A percentile compares a stretch with the other conserved stretches of the same genome.
Evolutionary conservation across 441 rosid species (phyloP).

Genomic region (Kokia cookei): DNA sequence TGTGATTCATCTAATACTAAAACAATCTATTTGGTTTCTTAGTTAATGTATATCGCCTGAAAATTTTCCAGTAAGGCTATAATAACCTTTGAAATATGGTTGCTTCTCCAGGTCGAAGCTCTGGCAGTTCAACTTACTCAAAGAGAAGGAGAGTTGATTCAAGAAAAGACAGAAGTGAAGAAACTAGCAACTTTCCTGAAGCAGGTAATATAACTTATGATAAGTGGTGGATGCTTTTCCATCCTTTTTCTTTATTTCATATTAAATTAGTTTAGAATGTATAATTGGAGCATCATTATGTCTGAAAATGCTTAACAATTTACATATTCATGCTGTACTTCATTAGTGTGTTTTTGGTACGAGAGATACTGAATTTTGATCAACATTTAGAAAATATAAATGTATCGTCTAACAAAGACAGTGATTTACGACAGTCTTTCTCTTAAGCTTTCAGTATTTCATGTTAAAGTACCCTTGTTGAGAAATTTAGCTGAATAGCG

Average conservation of each 20-base stretch:
- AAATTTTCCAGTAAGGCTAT: neutral
- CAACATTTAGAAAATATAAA: neutral
- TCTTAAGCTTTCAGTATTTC: neutral
- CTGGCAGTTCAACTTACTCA: constrained; percentile 29
- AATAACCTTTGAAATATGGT: constrained; percentile 6
- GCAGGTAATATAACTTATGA: constrained; percentile 43
- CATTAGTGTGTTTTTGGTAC: neutral
- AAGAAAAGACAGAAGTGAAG: constrained; percentile 42
- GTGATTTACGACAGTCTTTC: neutral
- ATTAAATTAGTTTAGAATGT: neutral
- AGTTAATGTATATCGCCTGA: neutral
- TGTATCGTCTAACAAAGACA: neutral
- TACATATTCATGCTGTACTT: neutral
- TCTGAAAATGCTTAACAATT: neutral
- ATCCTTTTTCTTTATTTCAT: neutral
- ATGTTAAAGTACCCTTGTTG: neutral
- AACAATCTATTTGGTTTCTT: neutral
- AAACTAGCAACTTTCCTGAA: constrained; percentile 79
- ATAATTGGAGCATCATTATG: neutral
- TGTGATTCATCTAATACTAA: neutral
- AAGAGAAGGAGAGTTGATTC: no score
- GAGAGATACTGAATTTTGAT: neutral
- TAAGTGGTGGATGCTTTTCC: neutral
- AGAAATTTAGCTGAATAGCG: neutral
- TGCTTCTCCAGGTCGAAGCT: constrained; percentile 76